Conservation (phyloP, 139 green algal genomes). For the Klebsormidium nitens region DNA sequence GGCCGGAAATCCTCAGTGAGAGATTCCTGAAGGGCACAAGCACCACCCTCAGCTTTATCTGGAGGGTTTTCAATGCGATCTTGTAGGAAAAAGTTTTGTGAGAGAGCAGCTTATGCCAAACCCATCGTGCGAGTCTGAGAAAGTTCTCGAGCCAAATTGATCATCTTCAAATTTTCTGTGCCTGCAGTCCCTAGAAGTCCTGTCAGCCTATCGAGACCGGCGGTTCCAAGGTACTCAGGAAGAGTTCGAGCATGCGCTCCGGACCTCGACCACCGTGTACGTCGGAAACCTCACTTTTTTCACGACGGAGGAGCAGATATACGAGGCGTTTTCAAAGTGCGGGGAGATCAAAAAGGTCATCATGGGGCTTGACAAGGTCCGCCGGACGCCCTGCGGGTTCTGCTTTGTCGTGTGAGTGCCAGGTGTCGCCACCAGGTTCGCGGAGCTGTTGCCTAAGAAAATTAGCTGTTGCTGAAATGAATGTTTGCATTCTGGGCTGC, state of each 20-base stretch:
- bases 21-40: too few relatives aligned
- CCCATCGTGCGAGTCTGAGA: not conserved
- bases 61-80: too few relatives aligned
- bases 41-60: not conserved
- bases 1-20: too few relatives aligned
- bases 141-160: not conserved
- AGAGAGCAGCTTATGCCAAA: not conserved
- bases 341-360: constrained; percentile 83
- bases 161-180: not conserved
- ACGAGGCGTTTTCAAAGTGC: constrained; percentile 69
- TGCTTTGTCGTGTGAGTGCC: constrained; percentile 84
- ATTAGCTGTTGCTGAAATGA: too few relatives aligned
- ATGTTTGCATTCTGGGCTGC: too few relatives aligned
- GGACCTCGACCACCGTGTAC: constrained; percentile 68
- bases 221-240: constrained; percentile 36
- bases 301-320: constrained; percentile 95
- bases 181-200: constrained; percentile 1
- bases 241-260: constrained; percentile 36
- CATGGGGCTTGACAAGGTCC: constrained; percentile 92
- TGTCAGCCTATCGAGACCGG: constrained; percentile 38
- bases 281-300: constrained; percentile 97
- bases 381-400: constrained; percentile 94
- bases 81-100: not conserved
- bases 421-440: too few relatives aligned
- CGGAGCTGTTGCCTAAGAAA: too few relatives aligned